A percentile compares a stretch with the other conserved stretches of the same genome.
phyloP scores from a whole-genome alignment of 768 basidiomycete genomes.

The Mycena venus region DNA sequence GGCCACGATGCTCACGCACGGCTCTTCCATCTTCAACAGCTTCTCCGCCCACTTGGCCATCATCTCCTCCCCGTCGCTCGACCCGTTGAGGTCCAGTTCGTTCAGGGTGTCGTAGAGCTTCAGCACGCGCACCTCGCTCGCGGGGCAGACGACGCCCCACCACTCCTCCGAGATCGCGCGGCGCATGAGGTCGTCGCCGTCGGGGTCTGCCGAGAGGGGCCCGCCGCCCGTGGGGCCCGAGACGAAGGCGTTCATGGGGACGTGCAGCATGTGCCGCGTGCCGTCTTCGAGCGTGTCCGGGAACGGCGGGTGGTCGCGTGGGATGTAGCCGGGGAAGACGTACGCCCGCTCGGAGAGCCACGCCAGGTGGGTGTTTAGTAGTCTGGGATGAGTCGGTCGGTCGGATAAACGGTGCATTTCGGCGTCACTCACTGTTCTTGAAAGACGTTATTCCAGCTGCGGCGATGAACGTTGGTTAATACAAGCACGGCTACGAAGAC shows the following conservation, averaged over 20 bases:
- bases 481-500: too few species aligned
- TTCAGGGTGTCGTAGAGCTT: background rate
- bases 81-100: background rate
- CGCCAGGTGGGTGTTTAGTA: conserved; percentile 26
- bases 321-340: conserved; percentile 17
- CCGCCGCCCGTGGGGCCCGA: conserved; percentile 25
- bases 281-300: conserved; percentile 20
- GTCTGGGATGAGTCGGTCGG: background rate
- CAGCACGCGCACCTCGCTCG: background rate
- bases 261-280: conserved; percentile 7
- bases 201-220: background rate
- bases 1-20: conserved; percentile 9
- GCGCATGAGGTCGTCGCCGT: background rate
- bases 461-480: too few species aligned
- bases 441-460: conserved; percentile 15
- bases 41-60: conserved; percentile 17
- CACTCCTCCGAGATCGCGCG: conserved; percentile 2
- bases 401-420: too few species aligned
- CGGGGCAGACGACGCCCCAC: conserved; percentile 16
- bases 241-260: conserved; percentile 29
- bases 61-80: background rate
- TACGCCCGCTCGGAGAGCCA: conserved; percentile 7
- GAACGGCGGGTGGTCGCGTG: conserved; percentile 23
- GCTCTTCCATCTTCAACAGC: background rate
- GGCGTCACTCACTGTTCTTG: conserved; percentile 13